phyloP scores from a whole-genome alignment of 768 basidiomycete genomes.

The Podaxis pistillaris region DNA sequence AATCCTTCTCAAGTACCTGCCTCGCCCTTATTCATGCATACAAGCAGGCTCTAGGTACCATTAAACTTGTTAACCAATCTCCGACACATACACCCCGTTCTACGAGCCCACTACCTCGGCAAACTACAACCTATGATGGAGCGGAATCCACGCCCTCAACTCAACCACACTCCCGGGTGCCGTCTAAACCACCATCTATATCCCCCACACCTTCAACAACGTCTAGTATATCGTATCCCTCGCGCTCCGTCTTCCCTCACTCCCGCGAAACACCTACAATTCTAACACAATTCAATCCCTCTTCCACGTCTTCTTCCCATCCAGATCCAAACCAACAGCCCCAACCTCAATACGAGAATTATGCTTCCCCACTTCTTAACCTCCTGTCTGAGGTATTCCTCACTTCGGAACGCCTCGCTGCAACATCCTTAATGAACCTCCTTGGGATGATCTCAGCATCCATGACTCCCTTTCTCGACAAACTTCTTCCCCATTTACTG shows the following conservation, averaged over 20 bases:
- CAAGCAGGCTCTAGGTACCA: conserved; percentile 60
- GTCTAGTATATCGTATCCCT: conserved; percentile 17
- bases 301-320: conserved; percentile 9
- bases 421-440: conserved; percentile 43
- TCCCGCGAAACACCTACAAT: conserved; percentile 14
- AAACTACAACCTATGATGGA: background rate
- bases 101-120: conserved; percentile 15
- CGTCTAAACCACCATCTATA: conserved; percentile 11
- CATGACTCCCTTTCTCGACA: conserved; percentile 59
- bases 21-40: conserved; percentile 68
- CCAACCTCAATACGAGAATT: conserved; percentile 30
- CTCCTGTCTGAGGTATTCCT: conserved; percentile 51
- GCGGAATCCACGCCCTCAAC: background rate
- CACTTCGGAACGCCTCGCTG: conserved; percentile 46
- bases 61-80: conserved; percentile 61
- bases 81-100: conserved; percentile 22
- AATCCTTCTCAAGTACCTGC: conserved; percentile 66
- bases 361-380: conserved; percentile 37
- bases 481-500: conserved; percentile 71
- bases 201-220: conserved; percentile 19
- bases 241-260: conserved; percentile 17
- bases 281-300: conserved; percentile 1
- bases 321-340: conserved; percentile 4
- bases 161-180: background rate
- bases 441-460: conserved; percentile 45